These are phyloP conservation scores for Fusarium tjaetaba DNA, from an alignment of 2,329 filamentous ascomycete genomes.

Conservation along the genomic window DNA sequence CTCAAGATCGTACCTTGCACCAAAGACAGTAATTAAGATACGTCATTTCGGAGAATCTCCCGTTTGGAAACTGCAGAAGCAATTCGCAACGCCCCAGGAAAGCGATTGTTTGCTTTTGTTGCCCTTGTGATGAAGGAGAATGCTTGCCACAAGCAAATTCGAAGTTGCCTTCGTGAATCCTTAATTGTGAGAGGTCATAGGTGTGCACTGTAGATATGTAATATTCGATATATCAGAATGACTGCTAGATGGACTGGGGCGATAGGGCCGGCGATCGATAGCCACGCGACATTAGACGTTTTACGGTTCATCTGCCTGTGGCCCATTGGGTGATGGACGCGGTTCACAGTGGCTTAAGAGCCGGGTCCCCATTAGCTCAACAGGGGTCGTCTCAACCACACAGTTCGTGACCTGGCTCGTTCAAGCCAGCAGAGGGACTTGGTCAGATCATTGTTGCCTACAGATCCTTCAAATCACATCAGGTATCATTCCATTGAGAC, in stretches of 20 bases:
- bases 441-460: slow-evolving; percentile 16
- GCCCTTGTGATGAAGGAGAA: background rate
- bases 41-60: slow-evolving; percentile 16
- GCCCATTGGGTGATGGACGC: slow-evolving; percentile 19
- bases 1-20: slow-evolving; percentile 2
- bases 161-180: background rate
- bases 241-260: background rate
- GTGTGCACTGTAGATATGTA: background rate
- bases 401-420: background rate
- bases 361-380: slow-evolving; percentile 2
- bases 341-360: slow-evolving; percentile 14
- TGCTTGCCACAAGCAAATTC: background rate
- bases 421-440: slow-evolving; percentile 4
- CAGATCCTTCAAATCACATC: background rate
- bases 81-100: slow-evolving; percentile 14
- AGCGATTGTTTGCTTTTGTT: slow-evolving; percentile 14
- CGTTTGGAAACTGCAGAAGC: slow-evolving; percentile 7
- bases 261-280: slow-evolving; percentile 7
- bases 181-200: background rate
- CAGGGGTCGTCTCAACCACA: slow-evolving; percentile 17
- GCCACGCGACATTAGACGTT: slow-evolving; percentile 6
- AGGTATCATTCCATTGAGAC: slow-evolving; percentile 8
- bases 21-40: background rate
- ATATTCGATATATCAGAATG: slow-evolving; percentile 17
- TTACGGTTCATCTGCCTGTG: slow-evolving; percentile 2